These are phyloP conservation scores for Rhynchosporium graminicola DNA, from an alignment of 2,329 filamentous ascomycete species.

Conservation along the genomic window DNA sequence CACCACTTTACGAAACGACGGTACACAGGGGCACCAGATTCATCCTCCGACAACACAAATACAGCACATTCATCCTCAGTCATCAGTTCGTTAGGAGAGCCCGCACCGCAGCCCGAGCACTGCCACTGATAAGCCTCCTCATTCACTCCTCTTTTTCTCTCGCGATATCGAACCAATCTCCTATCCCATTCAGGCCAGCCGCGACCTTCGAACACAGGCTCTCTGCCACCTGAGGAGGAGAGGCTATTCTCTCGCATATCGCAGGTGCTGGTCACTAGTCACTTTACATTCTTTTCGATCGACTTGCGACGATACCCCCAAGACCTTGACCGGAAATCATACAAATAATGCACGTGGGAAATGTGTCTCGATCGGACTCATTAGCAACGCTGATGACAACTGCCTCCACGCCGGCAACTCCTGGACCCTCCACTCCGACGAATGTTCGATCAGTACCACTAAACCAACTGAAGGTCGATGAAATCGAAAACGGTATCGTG, in stretches of 20 bases:
- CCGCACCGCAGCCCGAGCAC: background rate
- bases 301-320: background rate
- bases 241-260: too few species aligned
- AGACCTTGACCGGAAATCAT: too few species aligned
- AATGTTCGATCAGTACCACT: constrained; percentile 30
- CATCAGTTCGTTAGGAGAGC: constrained; percentile 2
- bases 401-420: constrained; percentile 38
- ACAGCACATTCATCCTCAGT: background rate
- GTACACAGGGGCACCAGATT: background rate
- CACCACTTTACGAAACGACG: too few species aligned
- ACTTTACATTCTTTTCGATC: background rate
- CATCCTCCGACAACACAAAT: background rate
- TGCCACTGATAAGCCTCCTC: constrained; percentile 9
- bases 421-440: constrained; percentile 40
- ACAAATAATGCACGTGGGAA: constrained; percentile 11
- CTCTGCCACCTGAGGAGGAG: too few species aligned
- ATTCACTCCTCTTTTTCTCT: background rate
- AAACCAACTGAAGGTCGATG: constrained; percentile 33
- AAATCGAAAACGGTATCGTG: constrained; percentile 33
- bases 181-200: background rate
- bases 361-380: constrained; percentile 26
- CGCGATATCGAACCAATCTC: background rate
- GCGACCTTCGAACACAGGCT: background rate
- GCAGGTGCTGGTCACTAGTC: background rate
- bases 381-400: constrained; percentile 35